Base-by-base conservation (phyloP, 148 eudicot species). In the Suaeda aralocaspica region DNA sequence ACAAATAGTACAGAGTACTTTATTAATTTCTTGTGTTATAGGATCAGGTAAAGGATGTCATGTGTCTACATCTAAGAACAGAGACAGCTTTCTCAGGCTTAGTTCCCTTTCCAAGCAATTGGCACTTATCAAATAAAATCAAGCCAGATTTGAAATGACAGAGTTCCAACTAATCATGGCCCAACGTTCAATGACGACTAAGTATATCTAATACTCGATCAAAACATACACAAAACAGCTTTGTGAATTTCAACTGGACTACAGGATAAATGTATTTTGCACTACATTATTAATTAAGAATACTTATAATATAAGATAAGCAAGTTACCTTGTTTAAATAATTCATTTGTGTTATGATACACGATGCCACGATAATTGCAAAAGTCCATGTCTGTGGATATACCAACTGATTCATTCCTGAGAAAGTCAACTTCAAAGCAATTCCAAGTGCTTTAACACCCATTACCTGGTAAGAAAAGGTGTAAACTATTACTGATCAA, bases 371-470 rank as follows among this genome's bases (percentile, higher is more conserved):
- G 22, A 81, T 68, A 26, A 81, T 15, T 2, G 86, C 82, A 74
- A 89, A 89, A 34, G 59, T 76, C 94, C 94, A 89, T 59, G 94
- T 89, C 74, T 89, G 94, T 9, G 94, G 88, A 75, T 89, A 89
- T 74, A 53, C 79, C 55, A 89, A 75, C 75, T 89, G 94, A 72
- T 89, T 89, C 58, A 68, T 79, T 63, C 94, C 94, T 25, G 90
- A 86, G 67, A 88, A 82, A 36, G 90, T 88, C 72, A 88, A 69
- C 84, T 88, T 88, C 77, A 88, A 59, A 60, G 91, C 87, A 74
- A 86, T 89, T 77, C 94, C 94, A 65, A 89, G 83, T 41, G 90
- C 94, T 78, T 86, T 89, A 36, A 81, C 91, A 65, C 94, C 89
- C 94, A 89, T 89, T 46, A 89, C 94, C 94, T 86, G 79, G 75